Evolutionary conservation across 1,284 basidiomycete genomes (phyloP), one percentile per base, ranked within the genome.

Genomic region (Pyrrhoderma noxium): DNA sequence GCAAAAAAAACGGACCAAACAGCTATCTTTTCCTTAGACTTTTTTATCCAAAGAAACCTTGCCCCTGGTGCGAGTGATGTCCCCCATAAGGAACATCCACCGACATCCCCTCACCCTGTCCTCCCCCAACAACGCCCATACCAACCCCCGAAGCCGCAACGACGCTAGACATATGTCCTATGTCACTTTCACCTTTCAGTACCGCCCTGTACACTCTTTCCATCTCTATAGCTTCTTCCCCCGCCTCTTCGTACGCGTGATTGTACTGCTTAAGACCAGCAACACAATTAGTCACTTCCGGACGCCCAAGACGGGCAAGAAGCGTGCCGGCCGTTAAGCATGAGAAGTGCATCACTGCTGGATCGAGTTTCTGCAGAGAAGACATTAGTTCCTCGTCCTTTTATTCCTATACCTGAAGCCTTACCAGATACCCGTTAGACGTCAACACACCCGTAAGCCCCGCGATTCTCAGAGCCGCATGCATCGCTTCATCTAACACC

Each of bases 261-360:
- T 82, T 85, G 64, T 94, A 94, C 67, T 96, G 93, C 59, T 87
- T 77, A 41, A 96, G 73, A 3, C 87, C 93, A 8, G 76, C 79
- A 59, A 94, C 83, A 63, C 91, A 93, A 60, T 85, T 85, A 51
- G 76, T 68, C 21, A 88, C 86, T 67, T 95, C 93, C 2, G 81
- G 80, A 18, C 87, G 80, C 3, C 85, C 89, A 27, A 86, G 70
- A n/a, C 81, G 76, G 2, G 89, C 91, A 48, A 94, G 77, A n/a
- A 90, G 71, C 47, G 75, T 79, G 11, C 91, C 91, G 0, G 90
- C 85, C 55, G 89, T 82, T 57, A 87, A 87, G 62, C 89, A 85
- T 58, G 82, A 82, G 59, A 88, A 85, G 58, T 89, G 86, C 76
- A 93, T 87, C 25, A 92, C 85, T 13, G 88, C 89, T 21, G 82